phyloP scores from a whole-genome alignment of 305 asterid species.

The Fraxinus greggii region DNA sequence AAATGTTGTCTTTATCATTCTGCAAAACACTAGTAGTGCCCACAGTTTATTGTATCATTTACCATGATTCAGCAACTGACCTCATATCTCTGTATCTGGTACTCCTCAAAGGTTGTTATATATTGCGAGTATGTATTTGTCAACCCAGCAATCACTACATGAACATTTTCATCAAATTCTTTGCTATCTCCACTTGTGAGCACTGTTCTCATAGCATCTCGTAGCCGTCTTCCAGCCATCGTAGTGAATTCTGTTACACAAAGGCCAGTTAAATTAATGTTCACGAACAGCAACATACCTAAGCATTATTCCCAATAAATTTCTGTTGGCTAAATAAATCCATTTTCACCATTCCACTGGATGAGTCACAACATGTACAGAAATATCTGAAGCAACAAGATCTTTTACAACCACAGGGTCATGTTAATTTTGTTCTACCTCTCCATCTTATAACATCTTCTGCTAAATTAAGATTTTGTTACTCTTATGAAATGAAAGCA shows the following conservation, averaged over 20 bases:
- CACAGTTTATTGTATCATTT: neutral
- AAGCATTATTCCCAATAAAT: neutral
- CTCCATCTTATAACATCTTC: neutral
- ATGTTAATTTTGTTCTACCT: neutral
- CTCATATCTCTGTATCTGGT: slow-evolving; percentile 93
- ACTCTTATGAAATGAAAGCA: neutral
- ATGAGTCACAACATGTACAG: neutral
- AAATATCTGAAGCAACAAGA: neutral
- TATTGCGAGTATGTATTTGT: slow-evolving; percentile 94
- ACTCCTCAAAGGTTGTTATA: slow-evolving; percentile 86
- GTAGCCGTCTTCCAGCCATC: slow-evolving; percentile 97
- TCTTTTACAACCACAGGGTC: neutral
- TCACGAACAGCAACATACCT: neutral
- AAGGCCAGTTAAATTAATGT: neutral
- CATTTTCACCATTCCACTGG: neutral
- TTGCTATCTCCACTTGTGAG: slow-evolving; percentile 46
- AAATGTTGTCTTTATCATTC: neutral
- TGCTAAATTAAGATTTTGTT: neutral
- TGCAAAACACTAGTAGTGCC: neutral
- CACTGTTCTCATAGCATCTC: slow-evolving; percentile 74
- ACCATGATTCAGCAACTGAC: slow-evolving; percentile 41
- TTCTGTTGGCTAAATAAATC: neutral
- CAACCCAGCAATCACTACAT: slow-evolving; percentile 92
- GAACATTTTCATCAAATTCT: slow-evolving; percentile 56
- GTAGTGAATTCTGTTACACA: slow-evolving; percentile 76